Evolutionary conservation across 1,284 basidiomycete species (phyloP).

Genomic region (Apiotrichum montevideense): DNA sequence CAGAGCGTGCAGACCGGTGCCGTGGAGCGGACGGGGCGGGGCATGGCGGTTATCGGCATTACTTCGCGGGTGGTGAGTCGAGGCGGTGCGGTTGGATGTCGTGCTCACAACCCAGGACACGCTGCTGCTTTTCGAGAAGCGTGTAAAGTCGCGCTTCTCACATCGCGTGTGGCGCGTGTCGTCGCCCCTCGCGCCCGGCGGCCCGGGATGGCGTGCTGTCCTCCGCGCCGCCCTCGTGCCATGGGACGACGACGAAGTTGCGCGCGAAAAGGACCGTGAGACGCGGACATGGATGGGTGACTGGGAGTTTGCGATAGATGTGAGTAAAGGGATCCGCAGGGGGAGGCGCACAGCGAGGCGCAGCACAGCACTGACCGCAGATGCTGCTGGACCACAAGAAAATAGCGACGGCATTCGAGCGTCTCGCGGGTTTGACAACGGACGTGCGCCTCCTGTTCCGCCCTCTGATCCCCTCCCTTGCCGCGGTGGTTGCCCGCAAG

Average conservation of each 20-base stretch:
- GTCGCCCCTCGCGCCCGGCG: conserved; percentile 52
- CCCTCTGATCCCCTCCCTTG: conserved; percentile 51
- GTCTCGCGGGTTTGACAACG: conserved; percentile 61
- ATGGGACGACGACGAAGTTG: conserved; percentile 22
- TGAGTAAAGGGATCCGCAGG: conserved; percentile 31
- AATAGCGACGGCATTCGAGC: conserved; percentile 36
- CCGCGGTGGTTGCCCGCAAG: conserved; percentile 17
- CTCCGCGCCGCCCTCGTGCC: conserved; percentile 50
- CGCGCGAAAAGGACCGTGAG: conserved; percentile 49
- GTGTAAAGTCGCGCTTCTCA: conserved; percentile 92
- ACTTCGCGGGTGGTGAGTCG: conserved; percentile 61
- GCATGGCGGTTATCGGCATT: conserved; percentile 74
- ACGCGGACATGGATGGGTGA: conserved; percentile 34
- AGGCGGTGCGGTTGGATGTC: neutral
- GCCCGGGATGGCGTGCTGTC: conserved; percentile 52
- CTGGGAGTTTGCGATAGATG: conserved; percentile 60
- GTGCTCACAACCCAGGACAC: conserved; percentile 54
- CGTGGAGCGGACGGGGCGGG: conserved; percentile 47
- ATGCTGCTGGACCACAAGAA: conserved; percentile 35
- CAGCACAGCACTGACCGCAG: conserved; percentile 14
- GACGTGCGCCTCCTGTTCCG: conserved; percentile 62
- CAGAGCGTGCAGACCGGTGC: conserved; percentile 48
- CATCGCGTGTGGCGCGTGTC: conserved; percentile 75
- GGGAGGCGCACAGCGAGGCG: no score
- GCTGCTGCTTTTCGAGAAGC: conserved; percentile 82